Conservation (phyloP, 495 filamentous ascomycete genomes). For the Neurospora pannonica region DNA sequence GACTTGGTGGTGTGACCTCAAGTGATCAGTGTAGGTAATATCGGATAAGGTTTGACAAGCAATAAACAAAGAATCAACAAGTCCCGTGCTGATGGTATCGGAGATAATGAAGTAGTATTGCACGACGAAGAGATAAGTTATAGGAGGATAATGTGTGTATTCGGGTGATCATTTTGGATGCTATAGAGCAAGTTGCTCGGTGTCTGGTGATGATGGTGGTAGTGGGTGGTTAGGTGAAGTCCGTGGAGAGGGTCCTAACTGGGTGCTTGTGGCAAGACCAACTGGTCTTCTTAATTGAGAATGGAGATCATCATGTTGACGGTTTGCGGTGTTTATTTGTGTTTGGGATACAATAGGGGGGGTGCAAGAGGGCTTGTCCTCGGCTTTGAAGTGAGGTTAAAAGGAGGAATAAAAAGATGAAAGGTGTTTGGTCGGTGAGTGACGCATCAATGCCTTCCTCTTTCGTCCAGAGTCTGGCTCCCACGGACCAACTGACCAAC, state of each 20-base stretch:
- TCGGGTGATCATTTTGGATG: conserved; percentile 53
- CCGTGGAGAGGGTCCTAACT: not conserved
- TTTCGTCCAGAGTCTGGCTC: not conserved
- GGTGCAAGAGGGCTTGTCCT: not conserved
- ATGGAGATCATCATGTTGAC: not conserved
- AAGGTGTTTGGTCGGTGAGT: not conserved
- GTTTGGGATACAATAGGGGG: not conserved
- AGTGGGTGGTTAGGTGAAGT: not conserved
- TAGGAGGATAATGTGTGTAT: conserved; percentile 31
- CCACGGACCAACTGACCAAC: not conserved
- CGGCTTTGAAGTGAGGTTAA: not conserved
- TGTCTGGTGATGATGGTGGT: not conserved
- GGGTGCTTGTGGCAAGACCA: not conserved
- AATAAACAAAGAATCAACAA: not conserved
- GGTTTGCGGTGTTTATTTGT: not conserved
- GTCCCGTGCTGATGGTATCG: not conserved
- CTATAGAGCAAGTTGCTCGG: conserved; percentile 9
- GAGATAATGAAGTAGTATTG: conserved; percentile 7
- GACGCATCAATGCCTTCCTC: not conserved
- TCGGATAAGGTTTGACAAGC: not conserved
- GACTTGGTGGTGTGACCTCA: too few species aligned
- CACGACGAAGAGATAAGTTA: conserved; percentile 15
- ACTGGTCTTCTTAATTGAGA: conserved; percentile 3
- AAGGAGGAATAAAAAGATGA: not conserved
- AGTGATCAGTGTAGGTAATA: too few species aligned